Evolutionary conservation across 1,139 yeast species (phyloP), one percentile per base, ranked within the genome.

Genomic region (Pneumocystis canis): DNA sequence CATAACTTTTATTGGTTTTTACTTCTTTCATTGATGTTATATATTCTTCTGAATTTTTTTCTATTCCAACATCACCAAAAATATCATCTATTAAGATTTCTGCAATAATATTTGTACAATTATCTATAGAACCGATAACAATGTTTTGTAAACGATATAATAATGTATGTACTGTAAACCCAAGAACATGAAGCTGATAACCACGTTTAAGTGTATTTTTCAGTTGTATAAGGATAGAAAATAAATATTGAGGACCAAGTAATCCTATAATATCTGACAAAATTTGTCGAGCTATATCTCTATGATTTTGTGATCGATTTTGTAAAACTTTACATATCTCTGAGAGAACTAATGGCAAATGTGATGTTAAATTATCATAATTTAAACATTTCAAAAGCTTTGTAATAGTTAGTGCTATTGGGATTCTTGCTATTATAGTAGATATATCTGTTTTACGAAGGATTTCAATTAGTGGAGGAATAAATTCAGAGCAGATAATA

Each of bases 21-120:
- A 92, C 94, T 76, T 92, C 98, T 70, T 87, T 88, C 84, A 89
- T 87, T 66, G 84, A 84, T 61, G 89, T 84, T 62, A 82, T 82
- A 71, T 92, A 92, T 33, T 90, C 96, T 67, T 89, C 97, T 18
- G 94, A 90, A 68, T 92, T 98, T 72, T 94, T 92, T 71, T 92
- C 98, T 70, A 85, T 85, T 53, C 97, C 96, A 7, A 96, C 89
- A 5, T 86, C 82, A 20, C 98, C 99, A 74, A 92, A 90, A 2
- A 84, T 81, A 70, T 92, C 97, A 71, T 89, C 96, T 96, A 92
- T 90, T 41, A 90, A 80, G 41, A 89, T 78, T 33, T 82, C 84
- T 66, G 85, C 84, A 20, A 90, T 75, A 62, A 86, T 69, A 2
- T 75, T 76, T 6, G 84, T 81, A 30, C 86, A 80, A 30, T 82